A percentile compares a stretch with the other conserved stretches of the same genome.
Evolutionary conservation across 208 protist genomes (phyloP).

Genomic region (Trypanosoma theileri): DNA sequence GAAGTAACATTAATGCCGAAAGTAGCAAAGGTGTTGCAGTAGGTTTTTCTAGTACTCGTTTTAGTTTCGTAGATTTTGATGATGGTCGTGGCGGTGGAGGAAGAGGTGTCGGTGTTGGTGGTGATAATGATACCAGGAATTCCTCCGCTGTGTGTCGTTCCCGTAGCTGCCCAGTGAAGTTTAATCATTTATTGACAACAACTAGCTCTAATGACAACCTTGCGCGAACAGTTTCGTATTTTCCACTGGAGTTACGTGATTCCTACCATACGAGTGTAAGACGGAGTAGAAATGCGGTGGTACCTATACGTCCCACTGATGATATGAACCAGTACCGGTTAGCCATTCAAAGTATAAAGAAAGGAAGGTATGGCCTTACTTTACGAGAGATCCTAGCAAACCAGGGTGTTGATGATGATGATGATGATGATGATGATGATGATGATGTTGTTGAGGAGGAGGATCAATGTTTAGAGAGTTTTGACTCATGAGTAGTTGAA

Average conservation of each 20-base stretch:
- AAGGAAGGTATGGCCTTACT: slow-evolving; percentile 15
- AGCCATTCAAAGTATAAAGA: slow-evolving; percentile 29
- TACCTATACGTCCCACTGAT: background rate
- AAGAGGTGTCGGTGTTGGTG: too few relatives aligned
- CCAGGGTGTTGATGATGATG: background rate
- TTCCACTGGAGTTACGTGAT: background rate
- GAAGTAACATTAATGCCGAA: background rate
- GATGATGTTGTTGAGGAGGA: slow-evolving; percentile 18
- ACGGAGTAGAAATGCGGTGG: background rate
- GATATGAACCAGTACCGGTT: slow-evolving; percentile 25
- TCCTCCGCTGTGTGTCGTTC: background rate
- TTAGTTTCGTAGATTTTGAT: background rate
- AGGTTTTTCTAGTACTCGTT: too few relatives aligned
- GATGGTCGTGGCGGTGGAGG: background rate
- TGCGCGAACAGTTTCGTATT: background rate
- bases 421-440: slow-evolving; percentile 19
- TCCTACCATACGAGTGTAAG: background rate
- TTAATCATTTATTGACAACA: background rate
- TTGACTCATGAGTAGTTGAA: background rate
- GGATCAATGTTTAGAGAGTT: background rate
- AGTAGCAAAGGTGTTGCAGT: background rate
- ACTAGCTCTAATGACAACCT: background rate
- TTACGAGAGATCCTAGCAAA: slow-evolving; percentile 27
- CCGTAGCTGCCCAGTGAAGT: slow-evolving; percentile 19
- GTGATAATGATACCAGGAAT: background rate